These are phyloP conservation scores for Dothideomycetidae sp. DNA, from an alignment of 2,329 filamentous ascomycete species.

Conservation along the genomic window DNA sequence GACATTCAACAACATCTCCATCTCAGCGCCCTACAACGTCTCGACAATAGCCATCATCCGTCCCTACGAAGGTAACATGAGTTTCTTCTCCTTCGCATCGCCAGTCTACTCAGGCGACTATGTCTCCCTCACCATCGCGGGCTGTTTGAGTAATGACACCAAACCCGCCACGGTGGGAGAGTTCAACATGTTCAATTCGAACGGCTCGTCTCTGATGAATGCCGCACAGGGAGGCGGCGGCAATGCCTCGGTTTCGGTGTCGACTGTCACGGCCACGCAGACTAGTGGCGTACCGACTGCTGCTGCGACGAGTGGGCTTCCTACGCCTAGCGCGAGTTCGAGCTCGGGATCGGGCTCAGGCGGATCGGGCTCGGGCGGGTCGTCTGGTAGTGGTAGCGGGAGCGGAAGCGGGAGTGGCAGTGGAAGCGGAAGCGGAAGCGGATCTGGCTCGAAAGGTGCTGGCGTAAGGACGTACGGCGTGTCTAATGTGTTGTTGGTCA, in stretches of 20 bases:
- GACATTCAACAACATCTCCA: slow-evolving; percentile 20
- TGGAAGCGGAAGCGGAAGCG: background rate
- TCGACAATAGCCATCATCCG: slow-evolving; percentile 23
- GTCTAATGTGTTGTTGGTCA: no score
- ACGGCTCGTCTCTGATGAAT: slow-evolving; percentile 3
- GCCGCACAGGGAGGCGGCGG: slow-evolving; percentile 1
- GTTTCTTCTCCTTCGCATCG: slow-evolving; percentile 27
- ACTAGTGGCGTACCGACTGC: slow-evolving; percentile 1
- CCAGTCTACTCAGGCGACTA: slow-evolving; percentile 31
- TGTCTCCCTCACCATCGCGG: slow-evolving; percentile 34
- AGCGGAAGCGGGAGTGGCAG: background rate
- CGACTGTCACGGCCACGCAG: background rate
- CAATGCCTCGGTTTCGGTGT: background rate
- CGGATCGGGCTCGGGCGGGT: no score
- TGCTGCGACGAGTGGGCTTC: background rate
- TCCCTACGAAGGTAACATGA: slow-evolving; percentile 31
- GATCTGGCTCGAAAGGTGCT: no score
- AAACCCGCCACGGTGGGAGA: slow-evolving; percentile 40
- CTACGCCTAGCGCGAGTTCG: background rate
- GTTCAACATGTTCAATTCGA: slow-evolving; percentile 19
- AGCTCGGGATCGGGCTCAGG: no score
- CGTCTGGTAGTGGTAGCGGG: background rate
- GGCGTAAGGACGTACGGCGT: no score
- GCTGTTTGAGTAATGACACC: slow-evolving; percentile 29
- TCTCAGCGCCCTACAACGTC: slow-evolving; percentile 30